Evolutionary conservation across 2,329 filamentous ascomycete species (phyloP).

Genomic region (Colletotrichum sp.): DNA sequence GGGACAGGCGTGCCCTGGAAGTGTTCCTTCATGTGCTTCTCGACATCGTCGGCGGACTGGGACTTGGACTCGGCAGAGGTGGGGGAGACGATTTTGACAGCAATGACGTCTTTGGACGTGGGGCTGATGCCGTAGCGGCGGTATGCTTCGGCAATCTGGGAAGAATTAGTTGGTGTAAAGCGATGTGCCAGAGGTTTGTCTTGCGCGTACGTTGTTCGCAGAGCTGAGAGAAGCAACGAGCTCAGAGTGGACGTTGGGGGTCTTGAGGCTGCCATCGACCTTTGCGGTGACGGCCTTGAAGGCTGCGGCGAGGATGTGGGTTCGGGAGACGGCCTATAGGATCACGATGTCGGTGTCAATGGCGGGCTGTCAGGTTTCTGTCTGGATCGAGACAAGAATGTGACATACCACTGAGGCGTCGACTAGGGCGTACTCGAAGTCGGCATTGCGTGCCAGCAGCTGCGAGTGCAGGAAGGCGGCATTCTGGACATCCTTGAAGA

Average conservation of each 20-base stretch:
- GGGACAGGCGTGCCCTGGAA: slow-evolving; percentile 66
- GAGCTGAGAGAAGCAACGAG: slow-evolving; percentile 81
- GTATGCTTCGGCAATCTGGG: slow-evolving; percentile 88
- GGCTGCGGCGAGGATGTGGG: slow-evolving; percentile 76
- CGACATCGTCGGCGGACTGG: slow-evolving; percentile 50
- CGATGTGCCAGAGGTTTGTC: neutral
- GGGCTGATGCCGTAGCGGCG: slow-evolving; percentile 83
- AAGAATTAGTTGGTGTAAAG: neutral
- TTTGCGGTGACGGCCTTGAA: slow-evolving; percentile 78
- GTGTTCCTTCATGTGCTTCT: slow-evolving; percentile 62
- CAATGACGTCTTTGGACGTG: slow-evolving; percentile 73
- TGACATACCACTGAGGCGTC: slow-evolving; percentile 76
- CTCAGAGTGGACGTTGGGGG: slow-evolving; percentile 88
- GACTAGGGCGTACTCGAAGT: slow-evolving; percentile 93
- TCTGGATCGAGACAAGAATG: neutral
- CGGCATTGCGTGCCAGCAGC: slow-evolving; percentile 80
- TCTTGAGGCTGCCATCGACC: slow-evolving; percentile 68
- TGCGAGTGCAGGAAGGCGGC: slow-evolving; percentile 79
- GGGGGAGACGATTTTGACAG: slow-evolving; percentile 75
- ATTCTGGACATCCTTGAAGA: slow-evolving; percentile 82
- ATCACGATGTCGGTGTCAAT: neutral
- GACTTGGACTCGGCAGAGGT: slow-evolving; percentile 46
- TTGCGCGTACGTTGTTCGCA: slow-evolving; percentile 74
- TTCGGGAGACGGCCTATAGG: slow-evolving; percentile 69
- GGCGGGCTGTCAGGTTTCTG: neutral